A percentile compares a stretch with the other conserved stretches of the same genome.
Conservation (phyloP, 2,329 filamentous ascomycete genomes). For the Podosphaera aphanis region DNA sequence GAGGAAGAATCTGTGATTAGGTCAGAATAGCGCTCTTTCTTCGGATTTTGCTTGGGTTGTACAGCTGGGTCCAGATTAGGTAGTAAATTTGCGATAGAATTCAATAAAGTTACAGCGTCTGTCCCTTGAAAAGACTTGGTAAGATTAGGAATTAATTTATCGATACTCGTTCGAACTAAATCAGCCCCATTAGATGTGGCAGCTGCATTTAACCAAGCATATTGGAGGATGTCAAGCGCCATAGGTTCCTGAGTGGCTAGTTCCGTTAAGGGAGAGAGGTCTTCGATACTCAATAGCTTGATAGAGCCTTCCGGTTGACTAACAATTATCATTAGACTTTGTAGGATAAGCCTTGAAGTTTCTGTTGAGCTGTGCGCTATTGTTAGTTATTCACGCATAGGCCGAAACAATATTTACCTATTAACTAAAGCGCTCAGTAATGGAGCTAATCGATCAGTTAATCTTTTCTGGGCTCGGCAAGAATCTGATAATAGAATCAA, state of each 20-base stretch:
- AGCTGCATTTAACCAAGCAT: constrained; percentile 30
- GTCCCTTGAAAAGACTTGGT: constrained; percentile 32
- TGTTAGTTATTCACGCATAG: not conserved
- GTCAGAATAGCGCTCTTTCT: constrained; percentile 2
- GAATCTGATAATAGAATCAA: constrained; percentile 29
- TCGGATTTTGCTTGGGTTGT: constrained; percentile 9
- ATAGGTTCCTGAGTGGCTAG: constrained; percentile 29
- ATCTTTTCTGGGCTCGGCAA: constrained; percentile 21
- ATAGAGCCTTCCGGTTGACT: constrained; percentile 26
- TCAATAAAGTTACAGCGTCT: constrained; percentile 34
- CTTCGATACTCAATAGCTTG: constrained; percentile 24
- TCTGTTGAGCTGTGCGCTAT: constrained; percentile 24
- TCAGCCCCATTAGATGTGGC: constrained; percentile 13
- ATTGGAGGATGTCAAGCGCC: constrained; percentile 30
- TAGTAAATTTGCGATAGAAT: constrained; percentile 30
- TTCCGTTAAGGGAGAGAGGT: constrained; percentile 31
- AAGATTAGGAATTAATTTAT: constrained; percentile 24
- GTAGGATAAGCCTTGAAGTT: constrained; percentile 28
- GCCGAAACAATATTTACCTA: constrained; percentile 20
- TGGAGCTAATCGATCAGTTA: constrained; percentile 28
- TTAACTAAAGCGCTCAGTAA: constrained; percentile 29
- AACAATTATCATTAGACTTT: constrained; percentile 32
- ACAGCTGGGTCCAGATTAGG: constrained; percentile 26
- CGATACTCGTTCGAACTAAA: constrained; percentile 20
- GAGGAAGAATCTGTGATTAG: constrained; percentile 22